Evolutionary conservation across 176 grass and related monocot genomes (phyloP).

Genomic region (Olyra latifolia): DNA sequence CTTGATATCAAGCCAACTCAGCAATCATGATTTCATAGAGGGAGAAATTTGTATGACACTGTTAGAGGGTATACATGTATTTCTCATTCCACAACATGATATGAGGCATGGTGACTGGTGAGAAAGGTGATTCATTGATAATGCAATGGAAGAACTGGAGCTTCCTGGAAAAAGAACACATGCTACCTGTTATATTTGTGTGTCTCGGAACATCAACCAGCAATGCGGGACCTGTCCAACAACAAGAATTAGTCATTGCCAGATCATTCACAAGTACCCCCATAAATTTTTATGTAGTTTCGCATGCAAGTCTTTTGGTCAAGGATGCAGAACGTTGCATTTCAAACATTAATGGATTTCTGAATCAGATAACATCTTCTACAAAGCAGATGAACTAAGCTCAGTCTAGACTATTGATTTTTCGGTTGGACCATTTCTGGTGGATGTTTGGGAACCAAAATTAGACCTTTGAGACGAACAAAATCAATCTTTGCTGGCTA

Average conservation of each 20-base stretch:
- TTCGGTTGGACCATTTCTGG: background rate
- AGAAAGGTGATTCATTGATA: background rate
- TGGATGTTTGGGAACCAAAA: background rate
- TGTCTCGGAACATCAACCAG: conserved; percentile 86
- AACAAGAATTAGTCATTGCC: background rate
- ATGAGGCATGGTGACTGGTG: background rate
- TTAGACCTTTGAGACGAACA: background rate
- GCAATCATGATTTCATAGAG: background rate
- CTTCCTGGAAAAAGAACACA: background rate
- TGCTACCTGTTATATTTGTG: conserved; percentile 90
- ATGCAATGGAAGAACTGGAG: background rate
- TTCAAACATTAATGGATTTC: background rate
- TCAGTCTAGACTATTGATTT: background rate
- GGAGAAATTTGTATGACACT: background rate
- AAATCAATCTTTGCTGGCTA: background rate
- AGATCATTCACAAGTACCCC: background rate
- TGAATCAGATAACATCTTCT: background rate
- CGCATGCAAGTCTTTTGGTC: background rate
- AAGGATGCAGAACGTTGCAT: background rate
- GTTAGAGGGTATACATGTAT: background rate
- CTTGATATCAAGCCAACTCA: background rate
- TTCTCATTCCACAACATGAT: background rate
- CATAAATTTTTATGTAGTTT: background rate
- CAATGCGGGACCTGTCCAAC: conserved; percentile 73
- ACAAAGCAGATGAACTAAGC: background rate